Evolutionary conservation across 768 basidiomycete species (phyloP).

Genomic region (Hemileccinum rubropunctum): DNA sequence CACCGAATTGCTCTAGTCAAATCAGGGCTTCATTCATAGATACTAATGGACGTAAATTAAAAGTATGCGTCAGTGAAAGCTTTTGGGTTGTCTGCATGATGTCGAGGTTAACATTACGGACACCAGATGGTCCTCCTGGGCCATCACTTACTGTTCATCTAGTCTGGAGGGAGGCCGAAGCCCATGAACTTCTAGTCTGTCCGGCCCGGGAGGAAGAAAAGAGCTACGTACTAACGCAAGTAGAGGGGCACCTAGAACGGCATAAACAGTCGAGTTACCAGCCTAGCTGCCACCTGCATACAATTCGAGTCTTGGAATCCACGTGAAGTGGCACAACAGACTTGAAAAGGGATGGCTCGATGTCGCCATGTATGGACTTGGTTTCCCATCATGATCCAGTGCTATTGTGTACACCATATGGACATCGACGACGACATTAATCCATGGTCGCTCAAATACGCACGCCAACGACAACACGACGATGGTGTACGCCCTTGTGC

Average conservation of each 20-base stretch:
- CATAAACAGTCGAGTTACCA: slow-evolving; percentile 23
- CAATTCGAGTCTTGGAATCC: background rate
- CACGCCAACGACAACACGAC: too few species aligned
- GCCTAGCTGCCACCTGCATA: slow-evolving; percentile 30
- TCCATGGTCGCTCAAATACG: too few species aligned
- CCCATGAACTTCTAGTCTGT: background rate
- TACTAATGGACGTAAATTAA: slow-evolving; percentile 36
- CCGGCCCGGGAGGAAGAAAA: background rate
- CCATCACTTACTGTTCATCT: slow-evolving; percentile 24
- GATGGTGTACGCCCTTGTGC: too few species aligned
- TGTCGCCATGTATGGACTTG: too few species aligned
- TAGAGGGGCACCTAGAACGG: slow-evolving; percentile 30
- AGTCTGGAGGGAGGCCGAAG: slow-evolving; percentile 16
- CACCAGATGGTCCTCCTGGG: background rate
- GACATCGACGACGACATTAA: too few species aligned
- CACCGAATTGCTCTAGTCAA: too few species aligned
- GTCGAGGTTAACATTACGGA: background rate
- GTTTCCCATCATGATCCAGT: too few species aligned
- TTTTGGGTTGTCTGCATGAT: slow-evolving; percentile 30
- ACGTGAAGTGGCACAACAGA: too few species aligned
- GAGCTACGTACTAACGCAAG: slow-evolving; percentile 24
- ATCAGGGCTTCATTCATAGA: slow-evolving; percentile 26
- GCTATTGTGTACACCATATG: too few species aligned
- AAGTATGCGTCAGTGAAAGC: slow-evolving; percentile 44
- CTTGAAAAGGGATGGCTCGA: too few species aligned